Evolutionary conservation across 495 filamentous ascomycete genomes (phyloP).

Genomic region (Aspergillus sparsus): DNA sequence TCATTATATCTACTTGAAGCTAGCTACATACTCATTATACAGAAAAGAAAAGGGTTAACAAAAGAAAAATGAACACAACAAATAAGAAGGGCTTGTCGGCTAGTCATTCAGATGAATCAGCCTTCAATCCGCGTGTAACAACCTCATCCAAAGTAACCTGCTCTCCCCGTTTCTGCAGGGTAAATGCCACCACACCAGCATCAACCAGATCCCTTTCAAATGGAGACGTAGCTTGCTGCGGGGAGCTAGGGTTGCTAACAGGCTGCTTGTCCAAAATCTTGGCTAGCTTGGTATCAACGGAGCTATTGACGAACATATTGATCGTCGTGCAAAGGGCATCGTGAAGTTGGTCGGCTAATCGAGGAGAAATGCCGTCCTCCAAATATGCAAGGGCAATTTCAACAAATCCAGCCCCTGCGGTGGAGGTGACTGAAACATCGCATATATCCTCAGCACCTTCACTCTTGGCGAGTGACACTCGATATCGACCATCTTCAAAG

Average conservation of each 20-base stretch:
- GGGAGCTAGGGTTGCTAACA: too few species aligned
- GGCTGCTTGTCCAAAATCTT: not conserved
- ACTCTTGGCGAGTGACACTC: conserved; percentile 11
- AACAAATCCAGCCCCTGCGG: conserved; percentile 3
- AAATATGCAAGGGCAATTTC: conserved; percentile 18
- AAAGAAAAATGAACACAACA: not conserved
- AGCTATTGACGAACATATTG: conserved; percentile 6
- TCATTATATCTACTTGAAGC: too few species aligned
- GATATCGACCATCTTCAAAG: conserved; percentile 6
- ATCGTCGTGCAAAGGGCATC: conserved; percentile 4
- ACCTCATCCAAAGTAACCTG: conserved; percentile 46
- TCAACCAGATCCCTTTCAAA: conserved; percentile 34
- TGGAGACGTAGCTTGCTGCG: not conserved
- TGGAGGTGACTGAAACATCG: conserved; percentile 13
- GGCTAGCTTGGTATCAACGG: not conserved
- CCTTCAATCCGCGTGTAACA: conserved; percentile 13
- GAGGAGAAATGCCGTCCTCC: conserved; percentile 7
- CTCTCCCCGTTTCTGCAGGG: conserved; percentile 24
- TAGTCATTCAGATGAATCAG: not conserved
- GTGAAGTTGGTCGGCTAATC: not conserved
- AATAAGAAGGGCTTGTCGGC: not conserved
- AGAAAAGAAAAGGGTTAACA: not conserved
- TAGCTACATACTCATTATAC: not conserved
- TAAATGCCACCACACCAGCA: conserved; percentile 27
- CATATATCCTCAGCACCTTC: conserved; percentile 13